These are phyloP conservation scores for Stenocarpella maydis DNA, from an alignment of 2,329 filamentous ascomycete genomes.

Conservation along the genomic window DNA sequence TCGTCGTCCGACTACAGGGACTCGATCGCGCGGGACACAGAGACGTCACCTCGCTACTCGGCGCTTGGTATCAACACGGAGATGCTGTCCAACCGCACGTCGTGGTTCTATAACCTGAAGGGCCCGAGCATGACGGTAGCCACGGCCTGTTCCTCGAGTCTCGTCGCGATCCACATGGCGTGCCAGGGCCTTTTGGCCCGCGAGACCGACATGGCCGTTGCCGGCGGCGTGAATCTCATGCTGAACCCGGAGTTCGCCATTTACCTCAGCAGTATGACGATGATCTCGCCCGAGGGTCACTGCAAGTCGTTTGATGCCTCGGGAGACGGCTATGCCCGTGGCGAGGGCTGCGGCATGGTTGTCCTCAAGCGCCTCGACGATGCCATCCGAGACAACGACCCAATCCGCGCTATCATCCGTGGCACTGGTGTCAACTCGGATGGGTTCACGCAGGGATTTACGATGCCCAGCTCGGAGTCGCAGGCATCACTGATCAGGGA, in stretches of 20 bases:
- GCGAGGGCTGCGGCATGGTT: slow-evolving; percentile 1
- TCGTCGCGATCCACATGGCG: slow-evolving; percentile 52
- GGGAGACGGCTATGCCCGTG: slow-evolving; percentile 10
- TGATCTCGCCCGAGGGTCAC: neutral
- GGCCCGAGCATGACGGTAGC: slow-evolving; percentile 55
- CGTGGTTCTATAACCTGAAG: slow-evolving; percentile 48
- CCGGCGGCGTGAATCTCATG: slow-evolving; percentile 39
- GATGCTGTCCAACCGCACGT: slow-evolving; percentile 52
- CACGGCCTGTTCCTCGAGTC: slow-evolving; percentile 54
- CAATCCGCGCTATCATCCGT: slow-evolving; percentile 36
- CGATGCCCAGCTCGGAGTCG: slow-evolving; percentile 34
- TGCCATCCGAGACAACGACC: neutral
- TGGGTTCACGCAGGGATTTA: slow-evolving; percentile 39
- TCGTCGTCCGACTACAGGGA: slow-evolving; percentile 45
- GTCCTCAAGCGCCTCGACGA: slow-evolving; percentile 20
- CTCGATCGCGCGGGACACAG: slow-evolving; percentile 42
- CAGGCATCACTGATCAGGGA: slow-evolving; percentile 53
- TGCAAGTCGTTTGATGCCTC: neutral
- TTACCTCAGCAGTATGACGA: slow-evolving; percentile 10
- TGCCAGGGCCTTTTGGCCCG: slow-evolving; percentile 43
- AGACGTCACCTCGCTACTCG: too few relatives aligned
- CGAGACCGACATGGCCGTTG: slow-evolving; percentile 41
- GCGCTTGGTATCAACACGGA: too few relatives aligned
- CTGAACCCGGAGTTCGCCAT: slow-evolving; percentile 37
- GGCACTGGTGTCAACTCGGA: slow-evolving; percentile 43